Evolutionary conservation across 2,329 filamentous ascomycete genomes (phyloP), one percentile per base, ranked within the genome.

Genomic region (Botrytis galanthina): DNA sequence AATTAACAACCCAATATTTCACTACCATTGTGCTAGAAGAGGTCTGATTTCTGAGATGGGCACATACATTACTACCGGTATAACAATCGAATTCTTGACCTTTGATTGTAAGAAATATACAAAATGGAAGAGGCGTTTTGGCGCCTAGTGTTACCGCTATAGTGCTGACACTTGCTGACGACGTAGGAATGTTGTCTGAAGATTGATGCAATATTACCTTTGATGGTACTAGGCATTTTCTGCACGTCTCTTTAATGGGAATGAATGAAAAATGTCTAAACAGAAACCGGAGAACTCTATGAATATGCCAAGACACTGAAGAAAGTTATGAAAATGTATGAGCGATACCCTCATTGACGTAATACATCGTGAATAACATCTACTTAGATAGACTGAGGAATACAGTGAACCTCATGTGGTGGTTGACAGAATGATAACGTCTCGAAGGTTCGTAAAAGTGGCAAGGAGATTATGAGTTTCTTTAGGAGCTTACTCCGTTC

Each of bases 101-200:
- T 35, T 39, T 54, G 20, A 35, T 70, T 37, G 46, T 35, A 62
- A 61, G 32, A 44, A 46, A 37, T 29, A 37, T n/a, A 7, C 26
- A 54, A 14, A 62, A 46, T 35, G 29, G 57, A 61, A 35, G 42
- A 35, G 68, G 68, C 54, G 68, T 46, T 61, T 70, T 60, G 37
- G 42, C 51, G 51, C n/a, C 51, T 70, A 37, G n/a, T n/a, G 42
- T 44, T 60, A 44, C 51, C n/a, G 51, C 67, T 35, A 37, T n/a
- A n/a, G 39, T 29, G 54, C 54, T 61, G 68, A 70, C 54, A 70
- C 68, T 70, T 46, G 67, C 51, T 46, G 39, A 70, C 67, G 39
- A 70, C 51, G 54, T 69, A 69, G 66, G 48, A 69, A 57, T 54
- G 46, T 29, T 57, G 18, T 32, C 29, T 26, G 63, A 48, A 66